These are phyloP conservation scores for Iodosphaeria phyllophila DNA, from an alignment of 2,329 filamentous ascomycete species.

Conservation along the genomic window DNA sequence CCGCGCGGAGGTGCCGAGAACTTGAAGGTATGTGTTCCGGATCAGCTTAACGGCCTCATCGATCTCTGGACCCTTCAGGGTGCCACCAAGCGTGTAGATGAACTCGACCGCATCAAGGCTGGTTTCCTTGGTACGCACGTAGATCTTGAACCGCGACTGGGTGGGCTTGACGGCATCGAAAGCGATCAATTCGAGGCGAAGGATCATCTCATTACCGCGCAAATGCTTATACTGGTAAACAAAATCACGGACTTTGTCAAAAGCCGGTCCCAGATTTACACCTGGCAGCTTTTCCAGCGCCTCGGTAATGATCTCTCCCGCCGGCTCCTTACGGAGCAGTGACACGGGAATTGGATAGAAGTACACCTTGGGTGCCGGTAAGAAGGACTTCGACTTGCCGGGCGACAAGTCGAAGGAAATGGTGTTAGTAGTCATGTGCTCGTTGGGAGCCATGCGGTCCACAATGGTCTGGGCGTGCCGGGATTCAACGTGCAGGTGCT, in stretches of 20 bases:
- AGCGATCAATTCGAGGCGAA: slow-evolving; percentile 1
- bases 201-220: neutral
- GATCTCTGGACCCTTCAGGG: neutral
- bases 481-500: slow-evolving; percentile 1
- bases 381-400: too few species aligned
- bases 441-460: neutral
- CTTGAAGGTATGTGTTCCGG: neutral
- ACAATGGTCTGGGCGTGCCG: neutral
- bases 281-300: neutral
- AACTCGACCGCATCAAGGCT: neutral
- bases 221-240: slow-evolving; percentile 1
- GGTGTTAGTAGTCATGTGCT: slow-evolving; percentile 1
- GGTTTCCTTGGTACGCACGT: slow-evolving; percentile 1
- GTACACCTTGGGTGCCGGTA: neutral
- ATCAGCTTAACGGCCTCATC: slow-evolving; percentile 1
- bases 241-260: neutral
- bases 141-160: neutral
- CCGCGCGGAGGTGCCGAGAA: neutral
- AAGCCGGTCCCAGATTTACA: neutral
- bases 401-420: neutral
- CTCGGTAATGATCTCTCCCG: slow-evolving; percentile 1
- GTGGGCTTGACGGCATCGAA: slow-evolving; percentile 1
- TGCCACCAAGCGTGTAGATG: neutral
- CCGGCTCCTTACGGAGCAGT: neutral
- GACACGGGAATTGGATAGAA: slow-evolving; percentile 1